Percentiles rank a stretch among this genome's conserved stretches.
These are phyloP conservation scores for Ceratocystis cubensis DNA, from an alignment of 2,329 filamentous ascomycete species.

Conservation along the genomic window DNA sequence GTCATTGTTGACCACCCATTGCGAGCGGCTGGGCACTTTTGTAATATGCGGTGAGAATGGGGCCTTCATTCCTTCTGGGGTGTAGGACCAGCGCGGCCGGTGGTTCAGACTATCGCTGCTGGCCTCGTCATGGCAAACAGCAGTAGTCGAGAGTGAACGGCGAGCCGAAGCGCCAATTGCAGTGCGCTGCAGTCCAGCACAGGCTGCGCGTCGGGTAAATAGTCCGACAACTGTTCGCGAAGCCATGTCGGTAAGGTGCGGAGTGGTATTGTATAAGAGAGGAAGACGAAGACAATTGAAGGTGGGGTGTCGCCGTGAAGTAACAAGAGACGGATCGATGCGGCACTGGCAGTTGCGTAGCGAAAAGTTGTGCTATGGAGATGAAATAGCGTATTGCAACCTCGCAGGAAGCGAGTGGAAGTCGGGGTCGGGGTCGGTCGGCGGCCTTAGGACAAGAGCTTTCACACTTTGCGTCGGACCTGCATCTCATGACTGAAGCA, in stretches of 20 bases:
- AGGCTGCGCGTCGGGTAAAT: background rate
- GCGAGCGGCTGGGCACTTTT: conserved; percentile 40
- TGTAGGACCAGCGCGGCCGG: conserved; percentile 59
- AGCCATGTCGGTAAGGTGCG: background rate
- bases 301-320: conserved; percentile 4
- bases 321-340: too few relatives aligned
- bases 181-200: conserved; percentile 3
- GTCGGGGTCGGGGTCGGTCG: background rate
- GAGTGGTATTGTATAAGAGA: background rate
- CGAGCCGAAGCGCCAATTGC: background rate
- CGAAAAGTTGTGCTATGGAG: background rate
- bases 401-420: background rate
- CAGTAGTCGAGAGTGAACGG: conserved; percentile 14
- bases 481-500: background rate
- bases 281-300: background rate
- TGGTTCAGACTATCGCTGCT: conserved; percentile 29
- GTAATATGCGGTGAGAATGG: conserved; percentile 50
- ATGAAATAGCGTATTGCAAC: background rate
- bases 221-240: background rate
- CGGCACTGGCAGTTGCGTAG: background rate
- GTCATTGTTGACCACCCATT: conserved; percentile 62
- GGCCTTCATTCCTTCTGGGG: conserved; percentile 56
- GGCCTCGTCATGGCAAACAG: background rate
- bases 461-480: background rate
- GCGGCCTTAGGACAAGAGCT: background rate